phyloP scores from a whole-genome alignment of 2,329 filamentous ascomycete species.

The Botrytis sinoallii region DNA sequence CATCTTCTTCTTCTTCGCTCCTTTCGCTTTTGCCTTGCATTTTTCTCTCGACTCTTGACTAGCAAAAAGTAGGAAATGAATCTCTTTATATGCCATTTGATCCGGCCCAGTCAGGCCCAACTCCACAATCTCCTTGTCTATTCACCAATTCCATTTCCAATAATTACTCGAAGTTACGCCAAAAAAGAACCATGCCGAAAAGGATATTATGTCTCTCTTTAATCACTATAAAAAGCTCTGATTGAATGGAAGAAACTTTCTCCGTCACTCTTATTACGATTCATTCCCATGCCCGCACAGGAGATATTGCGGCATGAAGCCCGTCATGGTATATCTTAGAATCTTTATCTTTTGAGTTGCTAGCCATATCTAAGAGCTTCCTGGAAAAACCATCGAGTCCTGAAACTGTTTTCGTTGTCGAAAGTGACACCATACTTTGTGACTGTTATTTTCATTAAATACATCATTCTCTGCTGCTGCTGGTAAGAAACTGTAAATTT shows the following conservation, averaged over 20 bases:
- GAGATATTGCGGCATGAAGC: no score
- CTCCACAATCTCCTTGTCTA: rapidly evolving
- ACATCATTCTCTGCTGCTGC: rapidly evolving
- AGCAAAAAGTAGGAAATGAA: no score
- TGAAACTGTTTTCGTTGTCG: not conserved
- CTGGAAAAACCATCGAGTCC: rapidly evolving
- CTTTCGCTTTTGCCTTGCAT: no score
- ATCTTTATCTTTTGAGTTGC: not conserved
- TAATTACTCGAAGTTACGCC: rapidly evolving
- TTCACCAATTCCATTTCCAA: not conserved
- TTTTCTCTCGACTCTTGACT: no score
- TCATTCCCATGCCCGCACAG: no score
- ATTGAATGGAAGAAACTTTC: no score
- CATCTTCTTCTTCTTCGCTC: no score
- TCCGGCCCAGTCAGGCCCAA: no score
- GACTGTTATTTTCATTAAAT: not conserved
- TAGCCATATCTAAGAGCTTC: not conserved
- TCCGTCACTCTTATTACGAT: no score
- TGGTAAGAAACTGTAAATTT: rapidly evolving
- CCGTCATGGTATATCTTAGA: rapidly evolving
- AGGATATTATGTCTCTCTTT: rapidly evolving
- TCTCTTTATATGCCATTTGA: no score
- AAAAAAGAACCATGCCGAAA: no score
- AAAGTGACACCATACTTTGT: not conserved
- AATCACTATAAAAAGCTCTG: no score